Percentiles rank a stretch among this genome's conserved stretches.
Conservation (phyloP, 306 rosid species). For the Amphicarpaea edgeworthii region DNA sequence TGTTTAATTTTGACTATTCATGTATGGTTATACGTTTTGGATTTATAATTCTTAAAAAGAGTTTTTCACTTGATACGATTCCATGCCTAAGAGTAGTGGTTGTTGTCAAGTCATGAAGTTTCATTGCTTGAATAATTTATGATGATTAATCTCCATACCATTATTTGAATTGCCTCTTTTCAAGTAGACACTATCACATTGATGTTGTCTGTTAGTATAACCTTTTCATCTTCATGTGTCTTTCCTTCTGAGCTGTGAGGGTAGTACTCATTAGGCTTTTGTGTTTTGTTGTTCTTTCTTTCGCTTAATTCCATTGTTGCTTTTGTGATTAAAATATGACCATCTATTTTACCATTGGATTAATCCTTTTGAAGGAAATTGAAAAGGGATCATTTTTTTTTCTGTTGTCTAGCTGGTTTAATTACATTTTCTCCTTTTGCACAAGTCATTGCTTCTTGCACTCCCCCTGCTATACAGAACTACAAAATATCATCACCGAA, state of each 20-base stretch:
- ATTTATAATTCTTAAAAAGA: background rate
- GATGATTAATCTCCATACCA: slow-evolving; percentile 3
- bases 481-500: background rate
- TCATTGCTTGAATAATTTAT: slow-evolving; percentile 1
- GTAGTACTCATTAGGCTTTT: slow-evolving; percentile 5
- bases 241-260: slow-evolving; percentile 9
- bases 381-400: background rate
- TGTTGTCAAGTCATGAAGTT: slow-evolving; percentile 20
- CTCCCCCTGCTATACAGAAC: background rate
- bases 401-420: slow-evolving; percentile 21
- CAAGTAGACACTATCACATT: background rate
- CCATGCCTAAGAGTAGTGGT: background rate
- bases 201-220: slow-evolving; percentile 4
- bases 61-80: background rate
- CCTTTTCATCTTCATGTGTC: background rate
- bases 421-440: slow-evolving; percentile 16
- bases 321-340: background rate
- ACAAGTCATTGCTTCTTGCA: background rate
- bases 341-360: background rate
- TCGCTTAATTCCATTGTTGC: background rate
- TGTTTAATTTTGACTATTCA: background rate
- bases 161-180: slow-evolving; percentile 24
- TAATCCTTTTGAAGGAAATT: background rate
- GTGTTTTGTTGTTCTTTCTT: background rate
- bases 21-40: background rate